Base-by-base conservation (phyloP, 116 monocot genomes). In the Trichopus zeylanicus region DNA sequence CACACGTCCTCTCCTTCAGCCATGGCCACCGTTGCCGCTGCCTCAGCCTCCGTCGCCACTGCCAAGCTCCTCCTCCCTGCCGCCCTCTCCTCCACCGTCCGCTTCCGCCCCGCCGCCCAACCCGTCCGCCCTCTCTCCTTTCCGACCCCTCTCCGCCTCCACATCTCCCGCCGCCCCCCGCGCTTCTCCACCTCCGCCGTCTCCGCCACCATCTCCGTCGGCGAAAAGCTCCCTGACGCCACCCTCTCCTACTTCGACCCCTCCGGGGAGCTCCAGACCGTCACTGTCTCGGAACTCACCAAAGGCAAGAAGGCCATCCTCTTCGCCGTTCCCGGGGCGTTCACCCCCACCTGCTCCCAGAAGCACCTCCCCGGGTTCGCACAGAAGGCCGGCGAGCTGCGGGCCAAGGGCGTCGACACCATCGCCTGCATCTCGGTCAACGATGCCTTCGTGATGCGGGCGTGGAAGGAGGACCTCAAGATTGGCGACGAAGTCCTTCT, bases 391-490 rank as follows among this genome's bases (percentile, higher is more conserved):
- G 68, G 53, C 16, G 75, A 75, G 59, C 59, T 75, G 8, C 32
- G 24, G 5, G 63, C 68, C 22, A 68, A 64, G 57, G 75, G 75
- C n/a, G 69, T 75, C 15, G 75, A 75, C 11, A 59, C 75, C 28
- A 52, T 75, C 20, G 75, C 68, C 26, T 75, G 75, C 42, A 37
- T 75, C 23, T 75, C 75, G n/a, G 75, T 75, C 23, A 75, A 75
- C 42, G 75, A 75, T 56, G 75, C 68, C 20, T 75, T 49, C 32
- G 69, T 75, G 63, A 68, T 75, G 68, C 46, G 38, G 48, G 75
- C 62, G 12, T 75, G 69, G 75, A 75, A 75, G 57, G 75, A 75
- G 69, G 30, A 63, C 32, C 57, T 57, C 19, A 48, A 71, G 49
- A 30, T 56, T 19, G 63, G 57, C 1, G 75, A 68, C 33, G 61